Evolutionary conservation across 345 rosid species (phyloP).

Genomic region (Brassica cretica): DNA sequence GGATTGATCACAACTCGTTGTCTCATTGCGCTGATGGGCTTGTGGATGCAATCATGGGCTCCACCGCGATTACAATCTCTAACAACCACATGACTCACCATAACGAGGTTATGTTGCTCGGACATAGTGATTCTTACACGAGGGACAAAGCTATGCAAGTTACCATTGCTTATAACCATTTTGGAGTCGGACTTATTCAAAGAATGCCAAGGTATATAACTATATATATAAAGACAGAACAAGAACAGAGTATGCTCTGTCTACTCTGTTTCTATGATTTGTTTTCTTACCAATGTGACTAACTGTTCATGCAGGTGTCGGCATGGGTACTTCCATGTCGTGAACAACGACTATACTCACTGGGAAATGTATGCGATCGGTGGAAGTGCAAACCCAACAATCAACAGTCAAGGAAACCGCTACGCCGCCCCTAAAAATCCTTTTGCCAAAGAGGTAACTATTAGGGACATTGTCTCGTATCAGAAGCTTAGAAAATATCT

Average conservation of each 20-base stretch:
- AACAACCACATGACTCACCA: slow-evolving; percentile 94
- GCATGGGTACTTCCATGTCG: slow-evolving; percentile 94
- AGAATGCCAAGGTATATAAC: slow-evolving; percentile 86
- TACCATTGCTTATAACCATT: slow-evolving; percentile 94
- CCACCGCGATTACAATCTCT: slow-evolving; percentile 86
- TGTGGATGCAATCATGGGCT: slow-evolving; percentile 94
- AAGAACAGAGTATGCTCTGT: slow-evolving; percentile 18
- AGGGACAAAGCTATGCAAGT: slow-evolving; percentile 93
- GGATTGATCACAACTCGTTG: slow-evolving; percentile 93
- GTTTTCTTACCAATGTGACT: slow-evolving; percentile 7
- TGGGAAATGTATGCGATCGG: slow-evolving; percentile 99
- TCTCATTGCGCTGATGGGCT: slow-evolving; percentile 94
- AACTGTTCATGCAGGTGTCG: slow-evolving; percentile 60
- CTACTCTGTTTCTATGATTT: slow-evolving; percentile 4
- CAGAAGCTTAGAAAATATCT: too few species aligned
- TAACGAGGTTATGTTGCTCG: slow-evolving; percentile 93
- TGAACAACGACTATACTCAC: slow-evolving; percentile 97
- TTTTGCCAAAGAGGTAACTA: slow-evolving; percentile 73
- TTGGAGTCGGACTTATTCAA: slow-evolving; percentile 92
- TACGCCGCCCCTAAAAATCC: slow-evolving; percentile 73
- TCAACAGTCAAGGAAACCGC: slow-evolving; percentile 95
- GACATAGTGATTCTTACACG: slow-evolving; percentile 85
- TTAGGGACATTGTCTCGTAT: neutral
- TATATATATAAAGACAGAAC: neutral
- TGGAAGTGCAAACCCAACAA: slow-evolving; percentile 90